Evolutionary conservation across 2,329 filamentous ascomycete genomes (phyloP).

Genomic region (Penicillium frequentans): DNA sequence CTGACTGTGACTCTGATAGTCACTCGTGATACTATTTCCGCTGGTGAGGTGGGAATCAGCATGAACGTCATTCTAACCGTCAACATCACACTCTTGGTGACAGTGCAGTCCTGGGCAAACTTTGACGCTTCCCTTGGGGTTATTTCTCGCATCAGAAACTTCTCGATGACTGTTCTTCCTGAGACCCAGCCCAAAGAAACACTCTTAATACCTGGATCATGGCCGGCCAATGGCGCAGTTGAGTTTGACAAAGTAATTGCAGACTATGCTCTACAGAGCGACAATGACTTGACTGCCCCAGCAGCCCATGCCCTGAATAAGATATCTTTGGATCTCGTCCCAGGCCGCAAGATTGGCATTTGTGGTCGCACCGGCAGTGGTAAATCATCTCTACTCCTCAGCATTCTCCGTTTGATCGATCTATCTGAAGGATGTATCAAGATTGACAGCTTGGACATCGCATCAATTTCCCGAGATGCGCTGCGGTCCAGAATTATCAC

Average conservation of each 20-base stretch:
- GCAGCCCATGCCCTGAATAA: not conserved
- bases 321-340: not conserved
- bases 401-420: not conserved
- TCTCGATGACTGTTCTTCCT: not conserved
- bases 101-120: not conserved
- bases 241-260: not conserved
- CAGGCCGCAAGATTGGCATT: not conserved
- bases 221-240: not conserved
- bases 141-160: not conserved
- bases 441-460: not conserved
- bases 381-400: not conserved
- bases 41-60: not conserved
- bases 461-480: not conserved
- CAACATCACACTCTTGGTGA: not conserved
- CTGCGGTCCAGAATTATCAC: not conserved
- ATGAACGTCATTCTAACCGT: not conserved
- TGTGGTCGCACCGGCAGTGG: not conserved
- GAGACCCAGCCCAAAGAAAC: not conserved
- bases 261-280: not conserved
- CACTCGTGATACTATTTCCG: not conserved
- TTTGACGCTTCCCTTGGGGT: not conserved
- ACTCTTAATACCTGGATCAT: not conserved
- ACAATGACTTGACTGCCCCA: not conserved
- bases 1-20: not conserved
- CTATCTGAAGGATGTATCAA: not conserved